Evolutionary conservation across 768 basidiomycete genomes (phyloP).

Genomic region (Arthromyces matolae): DNA sequence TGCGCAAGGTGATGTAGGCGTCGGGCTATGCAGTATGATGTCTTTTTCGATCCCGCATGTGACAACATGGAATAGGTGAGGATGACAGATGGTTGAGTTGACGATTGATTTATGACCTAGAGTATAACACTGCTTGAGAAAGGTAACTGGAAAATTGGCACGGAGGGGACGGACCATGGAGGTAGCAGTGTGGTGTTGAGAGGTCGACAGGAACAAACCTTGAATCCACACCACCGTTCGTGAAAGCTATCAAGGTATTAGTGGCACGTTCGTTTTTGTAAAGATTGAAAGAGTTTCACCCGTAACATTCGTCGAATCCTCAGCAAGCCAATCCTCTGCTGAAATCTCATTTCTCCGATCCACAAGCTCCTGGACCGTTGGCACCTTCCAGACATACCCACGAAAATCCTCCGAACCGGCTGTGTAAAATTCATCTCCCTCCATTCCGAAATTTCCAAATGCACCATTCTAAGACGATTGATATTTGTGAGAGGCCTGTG

Average conservation of each 20-base stretch:
- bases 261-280: not conserved
- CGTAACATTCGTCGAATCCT: slow-evolving; percentile 30
- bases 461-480: slow-evolving; percentile 56
- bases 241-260: slow-evolving; percentile 38
- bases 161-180: slow-evolving; percentile 45
- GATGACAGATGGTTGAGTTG: slow-evolving; percentile 72
- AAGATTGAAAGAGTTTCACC: slow-evolving; percentile 26
- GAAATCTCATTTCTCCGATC: slow-evolving; percentile 44
- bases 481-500: slow-evolving; percentile 1
- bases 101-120: slow-evolving; percentile 75
- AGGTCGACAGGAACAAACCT: slow-evolving; percentile 60
- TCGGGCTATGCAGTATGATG: slow-evolving; percentile 67
- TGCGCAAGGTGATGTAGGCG: slow-evolving; percentile 49
- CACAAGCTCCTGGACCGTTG: slow-evolving; percentile 40
- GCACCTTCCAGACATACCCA: slow-evolving; percentile 76
- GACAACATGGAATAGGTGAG: slow-evolving; percentile 58
- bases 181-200: slow-evolving; percentile 55
- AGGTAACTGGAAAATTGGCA: not conserved
- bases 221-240: slow-evolving; percentile 32
- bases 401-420: slow-evolving; percentile 85
- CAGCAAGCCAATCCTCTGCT: slow-evolving; percentile 42
- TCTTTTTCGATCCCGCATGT: slow-evolving; percentile 74
- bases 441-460: slow-evolving; percentile 60
- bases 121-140: not conserved
- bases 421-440: slow-evolving; percentile 57